Percentiles rank a stretch among this genome's conserved stretches.
Conservation (phyloP, 2,329 filamentous ascomycete species). For the Ophiostoma piceae region DNA sequence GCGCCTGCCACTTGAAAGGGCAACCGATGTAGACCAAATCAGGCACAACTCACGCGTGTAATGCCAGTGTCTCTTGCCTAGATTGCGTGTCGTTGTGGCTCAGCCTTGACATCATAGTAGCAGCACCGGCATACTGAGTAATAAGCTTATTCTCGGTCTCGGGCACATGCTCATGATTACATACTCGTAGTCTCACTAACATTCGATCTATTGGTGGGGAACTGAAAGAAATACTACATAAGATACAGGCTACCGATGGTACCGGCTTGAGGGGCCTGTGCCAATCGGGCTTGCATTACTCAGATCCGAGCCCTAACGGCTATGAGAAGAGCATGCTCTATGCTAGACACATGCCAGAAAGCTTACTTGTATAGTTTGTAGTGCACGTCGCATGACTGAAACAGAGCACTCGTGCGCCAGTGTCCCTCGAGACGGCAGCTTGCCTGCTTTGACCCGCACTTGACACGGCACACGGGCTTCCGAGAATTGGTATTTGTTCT, state of each 20-base stretch:
- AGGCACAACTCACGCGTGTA: too few relatives aligned
- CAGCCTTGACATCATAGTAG: background rate
- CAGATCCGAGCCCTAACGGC: too few relatives aligned
- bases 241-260: background rate
- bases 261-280: background rate
- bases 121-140: too few relatives aligned
- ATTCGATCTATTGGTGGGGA: background rate
- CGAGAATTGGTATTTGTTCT: background rate
- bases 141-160: too few relatives aligned
- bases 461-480: conserved; percentile 1
- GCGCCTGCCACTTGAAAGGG: background rate
- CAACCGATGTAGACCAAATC: too few relatives aligned
- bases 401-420: background rate
- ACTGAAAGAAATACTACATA: too few relatives aligned
- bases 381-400: conserved; percentile 7
- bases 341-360: too few relatives aligned
- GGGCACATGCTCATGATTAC: background rate
- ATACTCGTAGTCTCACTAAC: background rate
- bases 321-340: background rate
- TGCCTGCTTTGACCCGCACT: background rate
- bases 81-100: background rate
- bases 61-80: too few relatives aligned
- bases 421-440: background rate
- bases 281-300: background rate
- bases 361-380: background rate